Evolutionary conservation across 1,284 basidiomycete species (phyloP), one percentile per base, ranked within the genome.

Genomic region (Ceratorhiza oryzae-sativae): DNA sequence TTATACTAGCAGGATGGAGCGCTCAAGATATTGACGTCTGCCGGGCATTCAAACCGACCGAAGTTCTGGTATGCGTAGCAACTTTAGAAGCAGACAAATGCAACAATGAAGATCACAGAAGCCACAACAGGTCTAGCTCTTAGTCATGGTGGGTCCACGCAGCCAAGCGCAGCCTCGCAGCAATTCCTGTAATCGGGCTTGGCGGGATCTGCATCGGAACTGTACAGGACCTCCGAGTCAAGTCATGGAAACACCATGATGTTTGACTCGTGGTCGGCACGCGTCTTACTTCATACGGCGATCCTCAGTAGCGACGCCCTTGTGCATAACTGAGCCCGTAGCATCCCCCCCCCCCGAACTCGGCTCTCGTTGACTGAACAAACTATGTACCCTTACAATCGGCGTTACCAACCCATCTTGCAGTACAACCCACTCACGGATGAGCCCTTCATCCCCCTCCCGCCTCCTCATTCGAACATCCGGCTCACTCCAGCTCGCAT

Each of bases 361-460:
- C 25, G 27, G 12, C n/a, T 30, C 18, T 18, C 42, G 42, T 18
- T 45, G 9, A 12, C 32, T 5, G n/a, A n/a, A n/a, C n/a, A n/a
- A n/a, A n/a, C n/a, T 23, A 41, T 55, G 39, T 68, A 68, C 30
- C 65, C 65, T 13, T 68, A 68, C n/a, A 68, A 68, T 51, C 34
- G 51, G 18, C 65, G 65, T 15, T 68, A 68, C 46, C 15, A 41
- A 23, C 13, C 34, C 15, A 27, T 56, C 18, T 34, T 74, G 8
- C 73, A 65, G 20, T 60, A 72, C 32, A 71, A 74, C 49, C 34
- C 53, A 23, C n/a, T 32, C 27, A 74, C 70, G 6, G 56, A 73
- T 46, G 74, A 75, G 27, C 74, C 74, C 8, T 75, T 72, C 48
- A 59, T 75, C 36, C 27, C 74, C 3, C 56, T 75, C 20, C 72